Base-by-base conservation (phyloP, 2,329 filamentous ascomycete genomes). In the Myriosclerotinia scirpicola region DNA sequence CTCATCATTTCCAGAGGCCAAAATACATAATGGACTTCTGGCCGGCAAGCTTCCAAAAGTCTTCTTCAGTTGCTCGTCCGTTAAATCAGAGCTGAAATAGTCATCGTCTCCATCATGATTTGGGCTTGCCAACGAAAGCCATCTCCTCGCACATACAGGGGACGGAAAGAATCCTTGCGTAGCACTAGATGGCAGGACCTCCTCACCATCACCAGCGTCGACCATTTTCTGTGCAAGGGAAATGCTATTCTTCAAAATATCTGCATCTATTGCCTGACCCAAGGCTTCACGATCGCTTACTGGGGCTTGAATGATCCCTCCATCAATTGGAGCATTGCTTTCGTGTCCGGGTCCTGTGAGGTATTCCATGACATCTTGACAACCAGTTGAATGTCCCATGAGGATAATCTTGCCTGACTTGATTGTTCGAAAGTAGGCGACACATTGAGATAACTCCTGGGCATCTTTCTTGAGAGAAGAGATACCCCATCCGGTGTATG, bases 341-440 rank as follows among this genome's bases (percentile, higher is more conserved):
- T 72, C 68, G 42, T 72, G 67, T n/a, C 70, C 71, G 2, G 68
- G n/a, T 30, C 75, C 75, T 9, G 73, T 75, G 6, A 89, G 75
- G 70, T 90, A 91, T 71, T 89, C 84, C 78, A 90, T 82, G 15
- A 86, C 81, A 74, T 90, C 88, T 76, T 91, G 88, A 71, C 85
- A 89, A 0, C 88, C 88, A 0, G 88, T 91, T 2, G 85, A 88
- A 71, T 90, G 87, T 2, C 88, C 88, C 84, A 91, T 87, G 17
- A 90, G 76, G 36, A 89, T 84, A n/a, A 90, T 76, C 64, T 86
- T 87, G 1, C 79, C 80, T 5, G 73, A 74, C 1, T 80, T 80
- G 11, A 74, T 69, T n/a, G 67, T 65, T 8, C 77, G 77, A 72
- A 85, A 82, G 69, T 85, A 84, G 2, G 73, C 55, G 0, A 86